Base-by-base conservation (phyloP, 768 basidiomycete genomes). In the Lactarius pseudohatsudake region DNA sequence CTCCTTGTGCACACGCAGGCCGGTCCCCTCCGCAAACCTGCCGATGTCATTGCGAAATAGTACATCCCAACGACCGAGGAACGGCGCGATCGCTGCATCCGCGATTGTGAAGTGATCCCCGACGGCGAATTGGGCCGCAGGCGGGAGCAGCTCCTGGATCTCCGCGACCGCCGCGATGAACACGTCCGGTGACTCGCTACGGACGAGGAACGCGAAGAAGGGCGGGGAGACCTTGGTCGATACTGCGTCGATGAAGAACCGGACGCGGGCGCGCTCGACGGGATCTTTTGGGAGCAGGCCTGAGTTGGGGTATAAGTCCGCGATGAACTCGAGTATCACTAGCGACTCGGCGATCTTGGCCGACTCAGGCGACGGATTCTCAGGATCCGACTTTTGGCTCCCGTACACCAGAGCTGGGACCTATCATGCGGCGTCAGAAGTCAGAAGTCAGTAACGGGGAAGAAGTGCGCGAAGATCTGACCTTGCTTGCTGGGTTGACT, bases 401-500 rank as follows among this genome's bases (percentile, higher is more conserved):
- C 87, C 88, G 66, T 85, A 88, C 0, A 82, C 75, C 26, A 89
- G 74, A 0, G 85, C 85, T 20, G 87, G 85, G 16, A 87, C 81
- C 85, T 85, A 30, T 15, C n/a, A n/a, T 11, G n/a, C n/a, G n/a
- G n/a, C 16, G 22, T 54, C 20, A 30, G 11, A 7, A 3, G 32
- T 34, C 34, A 10, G 34, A 34, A 34, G 8, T 22, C 8, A 32
- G 34, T 13, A 22, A 16, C 8, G 8, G 20, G 18, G 1, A 7
- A 11, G 22, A 13, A 22, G 40, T 5, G 16, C 32, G n/a, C 4
- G 55, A 11, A 26, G 5, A 6, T 71, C 75, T 22, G 71, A 85
- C 87, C 80, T 88, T 87, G 74, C 82, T 81, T 1, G 81, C 85
- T 1, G 83, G 83, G 74, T 89, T 88, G 47, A 89, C 81, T 61